Evolutionary conservation across 2,329 filamentous ascomycete species (phyloP), one percentile per base, ranked within the genome.

Genomic region (Plectosphaerella plurivora): DNA sequence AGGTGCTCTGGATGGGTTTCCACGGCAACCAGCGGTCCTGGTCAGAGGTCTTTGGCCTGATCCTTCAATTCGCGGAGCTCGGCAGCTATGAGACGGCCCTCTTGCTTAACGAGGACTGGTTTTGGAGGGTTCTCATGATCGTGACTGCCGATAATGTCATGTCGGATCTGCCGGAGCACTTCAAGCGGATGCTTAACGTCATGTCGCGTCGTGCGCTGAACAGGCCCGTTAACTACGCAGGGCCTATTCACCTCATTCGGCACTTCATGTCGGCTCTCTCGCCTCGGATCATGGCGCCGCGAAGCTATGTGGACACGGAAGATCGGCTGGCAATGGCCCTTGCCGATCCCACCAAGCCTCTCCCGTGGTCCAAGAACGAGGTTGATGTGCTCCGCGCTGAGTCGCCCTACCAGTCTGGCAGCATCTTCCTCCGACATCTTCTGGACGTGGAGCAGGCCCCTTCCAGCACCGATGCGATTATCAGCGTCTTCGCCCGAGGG

Each of bases 11-110:
- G 81, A 70, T 77, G 3, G 73, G 69, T n/a, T 83, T 91, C 52
- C 83, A 89, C 54, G 67, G 73, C 3, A 73, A 78, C 45, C 71
- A 83, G 25, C 81, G 84, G 52, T 80, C 87, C 3, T 94, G 89
- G 89, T 81, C 85, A 42, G 88, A 93, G 61, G 86, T 87, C 53
- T 93, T 93, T 63, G 79, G 80, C 12, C 77, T 88, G n/a, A 73
- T 92, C 55, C 63, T 79, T n/a, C 73, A 73, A n/a, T 86, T 92
- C 62, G 82, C 83, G 14, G 74, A 72, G 45, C 68, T 89, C 51
- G 87, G 87, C 1, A 68, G 73, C 3, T 65, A 74, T 5, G 85
- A 90, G 64, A 74, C 79, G 18, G 72, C 73, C 2, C 63, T 78
- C 6, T 72, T 91, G 22, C 72, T 92, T 22, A 78, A 83, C 11